Percentiles rank a stretch among this genome's conserved stretches.
Evolutionary conservation across 2,329 filamentous ascomycete species (phyloP).

Genomic region (Trichoderma hamatum): DNA sequence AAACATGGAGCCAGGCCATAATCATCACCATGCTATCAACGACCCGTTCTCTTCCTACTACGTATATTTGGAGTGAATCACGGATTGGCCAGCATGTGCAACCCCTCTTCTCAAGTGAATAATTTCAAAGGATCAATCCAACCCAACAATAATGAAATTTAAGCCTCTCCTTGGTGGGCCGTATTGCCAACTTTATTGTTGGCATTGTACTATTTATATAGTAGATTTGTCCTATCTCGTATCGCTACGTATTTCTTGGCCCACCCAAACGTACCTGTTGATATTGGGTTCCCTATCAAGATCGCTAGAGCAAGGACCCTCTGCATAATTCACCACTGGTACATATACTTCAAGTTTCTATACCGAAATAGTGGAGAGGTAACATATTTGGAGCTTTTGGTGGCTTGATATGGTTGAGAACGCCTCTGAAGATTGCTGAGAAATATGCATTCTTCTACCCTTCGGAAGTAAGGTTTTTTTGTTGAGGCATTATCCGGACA

Average conservation of each 20-base stretch:
- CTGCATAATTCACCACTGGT: background rate
- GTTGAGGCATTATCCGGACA: background rate
- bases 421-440: background rate
- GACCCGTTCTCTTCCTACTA: background rate
- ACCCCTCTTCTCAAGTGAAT: background rate
- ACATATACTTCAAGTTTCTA: background rate
- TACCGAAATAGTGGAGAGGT: too few species aligned
- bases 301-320: background rate
- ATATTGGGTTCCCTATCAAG: background rate
- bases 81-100: too few species aligned
- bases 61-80: background rate
- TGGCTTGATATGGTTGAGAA: background rate
- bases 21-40: background rate
- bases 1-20: too few species aligned
- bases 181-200: background rate
- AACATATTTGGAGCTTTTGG: background rate
- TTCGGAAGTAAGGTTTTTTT: background rate
- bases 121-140: background rate
- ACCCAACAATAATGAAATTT: background rate
- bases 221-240: background rate
- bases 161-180: background rate
- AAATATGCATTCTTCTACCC: background rate
- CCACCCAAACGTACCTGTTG: background rate
- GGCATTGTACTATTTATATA: background rate
- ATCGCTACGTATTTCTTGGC: background rate